Evolutionary conservation across 495 filamentous ascomycete species (phyloP).

Genomic region (Aspergillus bertholletiae): DNA sequence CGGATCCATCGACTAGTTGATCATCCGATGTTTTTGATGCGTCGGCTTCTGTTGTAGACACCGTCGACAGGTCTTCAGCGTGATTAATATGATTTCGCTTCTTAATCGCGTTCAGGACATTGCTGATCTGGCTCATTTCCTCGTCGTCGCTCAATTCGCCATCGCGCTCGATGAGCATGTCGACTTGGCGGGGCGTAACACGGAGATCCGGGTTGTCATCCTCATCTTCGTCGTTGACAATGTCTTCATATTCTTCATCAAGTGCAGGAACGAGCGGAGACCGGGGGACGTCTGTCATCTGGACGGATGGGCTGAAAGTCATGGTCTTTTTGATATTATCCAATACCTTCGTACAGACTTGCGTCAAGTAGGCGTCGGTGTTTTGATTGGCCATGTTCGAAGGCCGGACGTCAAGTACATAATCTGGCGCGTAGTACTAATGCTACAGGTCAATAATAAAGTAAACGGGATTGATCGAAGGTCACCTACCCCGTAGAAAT

Average conservation of each 20-base stretch:
- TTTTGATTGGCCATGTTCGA: constrained; percentile 99
- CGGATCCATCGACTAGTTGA: background rate
- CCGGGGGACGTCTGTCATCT: constrained; percentile 89
- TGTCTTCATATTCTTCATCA: constrained; percentile 82
- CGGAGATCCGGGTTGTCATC: constrained; percentile 85
- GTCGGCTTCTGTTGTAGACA: background rate
- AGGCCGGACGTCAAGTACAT: constrained; percentile 90
- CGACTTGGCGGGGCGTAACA: constrained; percentile 77
- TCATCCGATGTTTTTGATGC: background rate
- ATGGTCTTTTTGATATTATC: constrained; percentile 84
- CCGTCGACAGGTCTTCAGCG: background rate
- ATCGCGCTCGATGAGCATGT: constrained; percentile 67
- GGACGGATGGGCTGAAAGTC: constrained; percentile 83
- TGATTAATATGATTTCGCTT: background rate
- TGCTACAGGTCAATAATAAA: background rate
- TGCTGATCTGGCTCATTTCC: constrained; percentile 35
- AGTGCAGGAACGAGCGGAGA: constrained; percentile 61
- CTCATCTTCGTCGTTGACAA: constrained; percentile 82
- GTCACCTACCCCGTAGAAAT: constrained; percentile 89
- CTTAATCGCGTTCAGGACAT: background rate
- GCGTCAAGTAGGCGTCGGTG: constrained; percentile 87
- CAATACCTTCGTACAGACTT: constrained; percentile 87
- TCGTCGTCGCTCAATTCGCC: constrained; percentile 83
- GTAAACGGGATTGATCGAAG: background rate
- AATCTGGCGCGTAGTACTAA: constrained; percentile 95